These are phyloP conservation scores for Hysterium pulicare DNA, from an alignment of 2,329 filamentous ascomycete genomes.

Conservation along the genomic window DNA sequence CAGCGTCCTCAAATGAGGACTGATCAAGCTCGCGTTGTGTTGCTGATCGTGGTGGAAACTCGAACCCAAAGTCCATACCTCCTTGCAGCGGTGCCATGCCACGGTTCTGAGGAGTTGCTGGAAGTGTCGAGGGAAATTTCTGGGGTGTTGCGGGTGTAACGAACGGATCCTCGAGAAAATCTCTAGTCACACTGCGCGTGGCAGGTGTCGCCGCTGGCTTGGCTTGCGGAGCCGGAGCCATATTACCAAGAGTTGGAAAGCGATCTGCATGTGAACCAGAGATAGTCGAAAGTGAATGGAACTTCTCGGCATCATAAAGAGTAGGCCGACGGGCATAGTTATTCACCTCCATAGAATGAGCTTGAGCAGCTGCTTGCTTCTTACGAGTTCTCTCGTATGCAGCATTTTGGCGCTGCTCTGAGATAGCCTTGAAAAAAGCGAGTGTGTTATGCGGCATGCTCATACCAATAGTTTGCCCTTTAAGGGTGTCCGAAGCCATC, in stretches of 20 bases:
- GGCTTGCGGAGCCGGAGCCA: not conserved
- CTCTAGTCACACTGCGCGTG: conserved; percentile 10
- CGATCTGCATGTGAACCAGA: conserved; percentile 5
- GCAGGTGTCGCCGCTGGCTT: conserved; percentile 1
- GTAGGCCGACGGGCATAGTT: conserved; percentile 5
- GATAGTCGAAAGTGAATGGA: conserved; percentile 7
- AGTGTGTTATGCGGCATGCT: conserved; percentile 36
- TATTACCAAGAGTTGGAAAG: conserved; percentile 1
- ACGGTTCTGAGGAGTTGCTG: not conserved
- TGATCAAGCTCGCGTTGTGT: not conserved
- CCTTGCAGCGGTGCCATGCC: conserved; percentile 4
- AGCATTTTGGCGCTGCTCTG: conserved; percentile 37
- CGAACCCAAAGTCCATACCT: conserved; percentile 22
- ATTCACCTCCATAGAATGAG: conserved; percentile 5
- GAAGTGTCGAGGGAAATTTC: not conserved
- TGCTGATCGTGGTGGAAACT: conserved; percentile 18
- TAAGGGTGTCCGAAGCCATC: conserved; percentile 40
- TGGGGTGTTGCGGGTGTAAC: conserved; percentile 6
- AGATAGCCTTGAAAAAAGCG: conserved; percentile 41
- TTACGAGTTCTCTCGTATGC: conserved; percentile 17
- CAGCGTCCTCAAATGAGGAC: not conserved
- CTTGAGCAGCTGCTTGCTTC: conserved; percentile 9
- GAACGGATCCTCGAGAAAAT: conserved; percentile 27
- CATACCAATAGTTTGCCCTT: conserved; percentile 31
- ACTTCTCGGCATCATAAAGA: conserved; percentile 5